These are phyloP conservation scores for Spiraea crenata DNA, from an alignment of 331 rosid species.

Conservation along the genomic window DNA sequence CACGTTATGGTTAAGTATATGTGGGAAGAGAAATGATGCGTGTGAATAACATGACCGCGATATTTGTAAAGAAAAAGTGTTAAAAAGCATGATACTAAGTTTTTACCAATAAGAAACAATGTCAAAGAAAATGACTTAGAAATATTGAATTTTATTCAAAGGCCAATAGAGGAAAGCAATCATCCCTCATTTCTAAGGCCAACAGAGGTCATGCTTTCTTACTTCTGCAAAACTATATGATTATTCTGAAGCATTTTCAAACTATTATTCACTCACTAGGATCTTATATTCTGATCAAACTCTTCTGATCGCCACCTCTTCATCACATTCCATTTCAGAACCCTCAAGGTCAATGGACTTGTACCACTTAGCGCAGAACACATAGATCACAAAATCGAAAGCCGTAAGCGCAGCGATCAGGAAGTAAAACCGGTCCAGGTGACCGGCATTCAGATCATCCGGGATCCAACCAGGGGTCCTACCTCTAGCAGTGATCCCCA, in stretches of 20 bases:
- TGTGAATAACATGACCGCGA: too few relatives aligned
- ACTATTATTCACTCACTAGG: not conserved
- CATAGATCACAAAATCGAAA: slow-evolving; percentile 55
- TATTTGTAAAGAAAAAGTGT: too few relatives aligned
- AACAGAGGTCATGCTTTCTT: not conserved
- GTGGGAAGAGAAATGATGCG: too few relatives aligned
- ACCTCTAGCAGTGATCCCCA: slow-evolving; percentile 53
- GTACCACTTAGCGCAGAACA: slow-evolving; percentile 65
- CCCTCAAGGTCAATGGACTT: slow-evolving; percentile 41
- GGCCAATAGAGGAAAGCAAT: slow-evolving; percentile 5
- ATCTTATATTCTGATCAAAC: slow-evolving; percentile 17
- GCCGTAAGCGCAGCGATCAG: slow-evolving; percentile 61
- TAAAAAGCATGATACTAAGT: too few relatives aligned
- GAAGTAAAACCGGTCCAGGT: slow-evolving; percentile 74
- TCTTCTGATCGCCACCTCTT: slow-evolving; percentile 20
- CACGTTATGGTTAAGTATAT: too few relatives aligned
- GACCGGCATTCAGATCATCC: slow-evolving; percentile 60
- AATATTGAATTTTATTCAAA: too few relatives aligned
- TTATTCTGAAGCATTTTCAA: not conserved
- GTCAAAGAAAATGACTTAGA: too few relatives aligned
- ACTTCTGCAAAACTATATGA: not conserved
- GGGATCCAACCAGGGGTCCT: slow-evolving; percentile 66
- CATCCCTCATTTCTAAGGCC: slow-evolving; percentile 11
- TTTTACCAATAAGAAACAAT: too few relatives aligned
- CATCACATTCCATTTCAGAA: slow-evolving; percentile 1